Evolutionary conservation across 140 eudicot species (phyloP).

Genomic region (Anethum foeniculum): DNA sequence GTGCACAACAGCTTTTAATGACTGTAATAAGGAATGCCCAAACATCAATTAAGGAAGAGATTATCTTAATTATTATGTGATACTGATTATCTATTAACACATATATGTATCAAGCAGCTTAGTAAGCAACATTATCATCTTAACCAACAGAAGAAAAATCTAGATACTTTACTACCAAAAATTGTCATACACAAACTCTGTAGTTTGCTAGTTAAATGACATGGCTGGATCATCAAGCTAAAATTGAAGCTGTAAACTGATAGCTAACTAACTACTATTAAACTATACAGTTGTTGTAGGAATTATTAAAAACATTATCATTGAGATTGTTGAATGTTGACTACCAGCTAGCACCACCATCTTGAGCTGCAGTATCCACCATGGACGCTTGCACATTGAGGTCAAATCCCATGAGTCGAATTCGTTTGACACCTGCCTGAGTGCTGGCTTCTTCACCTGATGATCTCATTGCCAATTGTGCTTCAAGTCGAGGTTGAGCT

Average conservation of each 20-base stretch:
- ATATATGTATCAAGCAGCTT: too few species aligned
- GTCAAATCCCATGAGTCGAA: constrained; percentile 35
- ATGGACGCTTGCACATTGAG: constrained; percentile 38
- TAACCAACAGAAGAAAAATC: neutral
- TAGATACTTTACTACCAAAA: neutral
- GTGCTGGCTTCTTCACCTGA: constrained; percentile 25
- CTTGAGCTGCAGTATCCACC: constrained; percentile 17
- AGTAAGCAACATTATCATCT: constrained; percentile 5
- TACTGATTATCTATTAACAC: too few species aligned
- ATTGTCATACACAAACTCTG: constrained; percentile 5
- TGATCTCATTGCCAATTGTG: constrained; percentile 3
- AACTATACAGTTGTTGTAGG: neutral
- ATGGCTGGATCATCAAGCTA: neutral
- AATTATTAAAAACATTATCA: too few species aligned
- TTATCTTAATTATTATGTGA: too few species aligned
- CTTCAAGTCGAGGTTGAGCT: constrained; percentile 18
- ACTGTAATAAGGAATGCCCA: neutral
- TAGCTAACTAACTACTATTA: neutral
- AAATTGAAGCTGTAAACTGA: neutral
- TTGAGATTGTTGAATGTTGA: neutral
- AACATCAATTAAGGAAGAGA: neutral
- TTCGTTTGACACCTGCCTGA: constrained; percentile 18
- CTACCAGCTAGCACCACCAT: neutral
- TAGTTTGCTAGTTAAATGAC: neutral
- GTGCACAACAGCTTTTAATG: neutral